Base-by-base conservation (phyloP, 495 filamentous ascomycete species). In the Xylaria sp. region DNA sequence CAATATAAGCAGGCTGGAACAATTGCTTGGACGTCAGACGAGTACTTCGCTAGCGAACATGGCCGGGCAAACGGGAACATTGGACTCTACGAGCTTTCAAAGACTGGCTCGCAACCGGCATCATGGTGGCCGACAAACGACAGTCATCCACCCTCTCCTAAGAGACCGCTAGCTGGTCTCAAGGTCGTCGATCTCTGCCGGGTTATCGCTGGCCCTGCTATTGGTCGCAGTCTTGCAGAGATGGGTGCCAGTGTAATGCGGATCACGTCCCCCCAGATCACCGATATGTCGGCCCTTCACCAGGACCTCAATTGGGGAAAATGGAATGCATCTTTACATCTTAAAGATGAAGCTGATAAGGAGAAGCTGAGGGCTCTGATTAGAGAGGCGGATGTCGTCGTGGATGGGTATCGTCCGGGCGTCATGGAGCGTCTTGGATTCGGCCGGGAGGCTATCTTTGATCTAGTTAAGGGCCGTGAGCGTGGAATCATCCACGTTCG, bases 181-280 rank as follows among this genome's bases (percentile, higher is more conserved):
- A 90, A 89, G 74, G 84, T 90, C 1, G 71, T 90, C 40, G 88
- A 89, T 64, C 74, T 89, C 55, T 83, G 85, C 6, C 78, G 88
- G 15, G 83, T 90, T 31, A 89, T 90, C 63, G 88, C 88, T n/a
- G 88, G 83, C 0, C 88, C 88, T 0, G 70, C 81, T 1, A 80
- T 90, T 37, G 82, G 82, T 1, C 75, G 81, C 8, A 83, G 80
- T 8, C 79, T 90, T 1, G 88, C 89, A 0, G 83, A 89, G 61
- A 80, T 86, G 62, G 89, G 89, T 17, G 89, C 89, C 0, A 87
- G 85, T 73, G 86, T 91, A 0, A 87, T 91, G 80, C 75, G 85
- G 0, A 79, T 90, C 9, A 89, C 87, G 3, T 83, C 84, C 8
- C 83, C 85, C 19, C 73, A 81, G 62, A 58, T 90, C 7, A 77